These are phyloP conservation scores for Haematococcus lacustris DNA, from an alignment of 139 green algal genomes.

Conservation along the genomic window DNA sequence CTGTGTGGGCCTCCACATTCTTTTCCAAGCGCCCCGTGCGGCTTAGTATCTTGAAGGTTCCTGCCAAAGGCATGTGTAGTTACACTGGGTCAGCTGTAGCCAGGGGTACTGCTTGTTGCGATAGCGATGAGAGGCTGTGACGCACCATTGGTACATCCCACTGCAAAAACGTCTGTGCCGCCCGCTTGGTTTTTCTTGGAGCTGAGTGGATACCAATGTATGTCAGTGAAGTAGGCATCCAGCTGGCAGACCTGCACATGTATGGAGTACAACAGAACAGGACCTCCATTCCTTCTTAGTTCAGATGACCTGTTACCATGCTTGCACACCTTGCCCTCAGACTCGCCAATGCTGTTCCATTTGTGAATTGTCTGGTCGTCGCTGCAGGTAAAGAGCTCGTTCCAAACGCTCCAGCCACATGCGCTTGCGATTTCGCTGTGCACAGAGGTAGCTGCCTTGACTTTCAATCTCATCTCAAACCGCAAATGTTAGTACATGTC, in stretches of 20 bases:
- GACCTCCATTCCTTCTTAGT: background rate
- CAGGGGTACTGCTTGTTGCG: background rate
- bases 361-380: slow-evolving; percentile 58
- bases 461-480: slow-evolving; percentile 28
- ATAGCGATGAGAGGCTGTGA: background rate
- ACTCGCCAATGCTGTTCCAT: slow-evolving; percentile 49
- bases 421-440: slow-evolving; percentile 44
- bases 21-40: slow-evolving; percentile 55
- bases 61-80: slow-evolving; percentile 17
- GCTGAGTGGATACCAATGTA: slow-evolving; percentile 53
- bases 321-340: slow-evolving; percentile 39
- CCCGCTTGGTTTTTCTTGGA: slow-evolving; percentile 40
- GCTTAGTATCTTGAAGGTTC: slow-evolving; percentile 58
- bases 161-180: slow-evolving; percentile 45
- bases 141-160: slow-evolving; percentile 63
- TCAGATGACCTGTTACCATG: background rate
- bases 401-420: slow-evolving; percentile 45
- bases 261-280: background rate
- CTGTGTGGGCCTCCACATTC: slow-evolving; percentile 60
- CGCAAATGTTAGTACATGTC: no score
- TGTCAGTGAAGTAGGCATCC: slow-evolving; percentile 51
- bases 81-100: background rate
- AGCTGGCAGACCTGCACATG: slow-evolving; percentile 45
- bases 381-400: slow-evolving; percentile 41
- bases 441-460: slow-evolving; percentile 15